Evolutionary conservation across 169 alveolate genomes (phyloP).

Genomic region (Cryptosporidium sp.): DNA sequence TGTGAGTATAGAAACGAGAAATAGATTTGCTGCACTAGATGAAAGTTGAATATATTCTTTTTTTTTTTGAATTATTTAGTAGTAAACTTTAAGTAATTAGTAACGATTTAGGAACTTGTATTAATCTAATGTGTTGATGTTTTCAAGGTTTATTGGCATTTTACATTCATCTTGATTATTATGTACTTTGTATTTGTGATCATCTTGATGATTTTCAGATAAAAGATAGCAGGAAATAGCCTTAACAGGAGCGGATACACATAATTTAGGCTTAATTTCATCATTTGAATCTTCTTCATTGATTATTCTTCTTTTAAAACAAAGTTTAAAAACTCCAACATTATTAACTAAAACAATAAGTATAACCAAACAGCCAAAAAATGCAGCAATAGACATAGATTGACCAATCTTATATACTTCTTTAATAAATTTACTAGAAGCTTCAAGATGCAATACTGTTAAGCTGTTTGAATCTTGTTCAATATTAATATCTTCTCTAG

Average conservation of each 20-base stretch:
- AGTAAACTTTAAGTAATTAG: constrained; percentile 17
- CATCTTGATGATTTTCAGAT: constrained; percentile 38
- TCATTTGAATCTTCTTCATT: not conserved
- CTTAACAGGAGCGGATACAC: constrained; percentile 67
- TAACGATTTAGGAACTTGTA: not conserved
- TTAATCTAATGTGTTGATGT: not conserved
- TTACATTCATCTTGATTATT: not conserved
- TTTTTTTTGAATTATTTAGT: not conserved
- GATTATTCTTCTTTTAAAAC: constrained; percentile 46
- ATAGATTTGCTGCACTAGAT: constrained; percentile 68
- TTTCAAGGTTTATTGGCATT: not conserved
- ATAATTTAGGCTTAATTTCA: not conserved
- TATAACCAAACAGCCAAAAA: constrained; percentile 62
- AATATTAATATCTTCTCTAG: constrained; percentile 6
- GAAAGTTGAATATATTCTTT: constrained; percentile 17
- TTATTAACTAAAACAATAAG: constrained; percentile 61
- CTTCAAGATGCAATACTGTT: constrained; percentile 63
- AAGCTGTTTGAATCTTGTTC: not conserved
- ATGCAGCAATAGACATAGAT: constrained; percentile 71
- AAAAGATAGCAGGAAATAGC: constrained; percentile 61
- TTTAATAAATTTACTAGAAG: constrained; percentile 59
- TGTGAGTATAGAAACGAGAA: constrained; percentile 48
- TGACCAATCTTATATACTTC: constrained; percentile 75
- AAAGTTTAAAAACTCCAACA: constrained; percentile 68
- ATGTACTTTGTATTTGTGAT: not conserved